These are phyloP conservation scores for Ophiosphaerella narmari DNA, from an alignment of 2,329 filamentous ascomycete species.

Conservation along the genomic window DNA sequence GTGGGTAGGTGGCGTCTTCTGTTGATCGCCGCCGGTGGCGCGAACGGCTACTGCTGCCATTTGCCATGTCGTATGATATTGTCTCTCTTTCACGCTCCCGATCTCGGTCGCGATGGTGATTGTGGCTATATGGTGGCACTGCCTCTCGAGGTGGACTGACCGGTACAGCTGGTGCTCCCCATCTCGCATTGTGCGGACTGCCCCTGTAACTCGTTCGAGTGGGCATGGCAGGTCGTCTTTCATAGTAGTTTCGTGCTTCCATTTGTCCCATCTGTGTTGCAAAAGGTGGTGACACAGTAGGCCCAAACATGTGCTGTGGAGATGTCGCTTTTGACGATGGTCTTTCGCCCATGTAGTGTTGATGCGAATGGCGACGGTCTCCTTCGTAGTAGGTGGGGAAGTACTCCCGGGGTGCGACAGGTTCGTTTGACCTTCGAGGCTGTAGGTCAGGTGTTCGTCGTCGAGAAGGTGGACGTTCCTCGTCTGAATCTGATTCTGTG, in stretches of 20 bases:
- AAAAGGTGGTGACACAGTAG: slow-evolving; percentile 53
- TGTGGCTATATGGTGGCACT: slow-evolving; percentile 27
- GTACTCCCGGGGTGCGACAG: slow-evolving; percentile 45
- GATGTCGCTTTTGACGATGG: slow-evolving; percentile 22
- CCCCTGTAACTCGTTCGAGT: slow-evolving; percentile 31
- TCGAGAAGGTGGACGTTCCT: slow-evolving; percentile 29
- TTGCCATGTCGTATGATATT: slow-evolving; percentile 9
- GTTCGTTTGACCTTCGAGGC: slow-evolving; percentile 50
- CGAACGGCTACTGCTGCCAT: slow-evolving; percentile 13
- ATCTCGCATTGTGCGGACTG: slow-evolving; percentile 28
- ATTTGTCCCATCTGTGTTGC: slow-evolving; percentile 52
- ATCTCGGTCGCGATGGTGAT: slow-evolving; percentile 21
- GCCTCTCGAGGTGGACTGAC: slow-evolving; percentile 27
- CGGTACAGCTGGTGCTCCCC: slow-evolving; percentile 19
- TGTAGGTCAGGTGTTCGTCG: slow-evolving; percentile 40
- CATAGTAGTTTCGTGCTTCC: slow-evolving; percentile 40
- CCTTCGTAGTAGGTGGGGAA: slow-evolving; percentile 42
- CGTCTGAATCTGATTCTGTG: slow-evolving; percentile 40
- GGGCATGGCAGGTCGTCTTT: slow-evolving; percentile 33
- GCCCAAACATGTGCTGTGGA: slow-evolving; percentile 46
- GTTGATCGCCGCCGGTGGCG: slow-evolving; percentile 28
- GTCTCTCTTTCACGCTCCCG: slow-evolving; percentile 14
- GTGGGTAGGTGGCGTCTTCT: slow-evolving; percentile 32
- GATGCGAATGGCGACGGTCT: slow-evolving; percentile 34
- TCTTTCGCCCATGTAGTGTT: slow-evolving; percentile 21